These are phyloP conservation scores for Keithomyces neogunnii DNA, from an alignment of 2,329 filamentous ascomycete genomes.

Conservation along the genomic window DNA sequence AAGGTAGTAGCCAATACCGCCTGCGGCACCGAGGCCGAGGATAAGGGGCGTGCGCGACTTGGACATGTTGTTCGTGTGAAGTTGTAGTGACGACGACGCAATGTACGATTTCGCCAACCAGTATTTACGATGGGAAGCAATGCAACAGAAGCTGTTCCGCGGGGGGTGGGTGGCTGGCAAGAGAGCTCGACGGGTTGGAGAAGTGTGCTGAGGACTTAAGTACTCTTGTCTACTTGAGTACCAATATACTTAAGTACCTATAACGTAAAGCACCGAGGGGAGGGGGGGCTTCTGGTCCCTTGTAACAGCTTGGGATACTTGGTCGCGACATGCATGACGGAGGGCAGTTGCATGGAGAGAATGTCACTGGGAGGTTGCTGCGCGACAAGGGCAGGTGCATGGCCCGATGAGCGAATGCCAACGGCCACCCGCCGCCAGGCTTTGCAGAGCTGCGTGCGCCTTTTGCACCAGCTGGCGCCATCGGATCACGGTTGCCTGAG, in stretches of 20 bases:
- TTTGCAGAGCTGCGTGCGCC: too few relatives aligned
- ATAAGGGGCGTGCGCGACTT: slow-evolving; percentile 37
- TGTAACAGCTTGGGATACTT: not conserved
- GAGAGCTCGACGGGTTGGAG: not conserved
- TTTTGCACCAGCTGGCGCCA: too few relatives aligned
- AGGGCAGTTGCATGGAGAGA: not conserved
- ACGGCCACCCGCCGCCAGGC: too few relatives aligned
- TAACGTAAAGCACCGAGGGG: not conserved
- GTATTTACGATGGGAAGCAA: too few relatives aligned
- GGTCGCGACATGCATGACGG: not conserved
- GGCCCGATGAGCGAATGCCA: not conserved
- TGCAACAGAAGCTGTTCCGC: not conserved
- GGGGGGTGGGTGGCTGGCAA: not conserved
- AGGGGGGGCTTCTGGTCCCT: not conserved
- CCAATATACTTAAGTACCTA: too few relatives aligned
- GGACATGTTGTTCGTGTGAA: slow-evolving; percentile 30
- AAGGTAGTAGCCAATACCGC: slow-evolving; percentile 79
- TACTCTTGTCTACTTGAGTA: too few relatives aligned
- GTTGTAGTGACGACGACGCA: not conserved
- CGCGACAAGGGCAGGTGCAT: not conserved
- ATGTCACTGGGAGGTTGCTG: not conserved
- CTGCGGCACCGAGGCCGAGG: slow-evolving; percentile 55
- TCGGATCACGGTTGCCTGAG: too few relatives aligned
- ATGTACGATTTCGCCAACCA: too few relatives aligned
- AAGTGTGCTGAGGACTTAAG: too few relatives aligned